Evolutionary conservation across 345 rosid genomes (phyloP), one percentile per base, ranked within the genome.

Genomic region (Hibiscus mutabilis): DNA sequence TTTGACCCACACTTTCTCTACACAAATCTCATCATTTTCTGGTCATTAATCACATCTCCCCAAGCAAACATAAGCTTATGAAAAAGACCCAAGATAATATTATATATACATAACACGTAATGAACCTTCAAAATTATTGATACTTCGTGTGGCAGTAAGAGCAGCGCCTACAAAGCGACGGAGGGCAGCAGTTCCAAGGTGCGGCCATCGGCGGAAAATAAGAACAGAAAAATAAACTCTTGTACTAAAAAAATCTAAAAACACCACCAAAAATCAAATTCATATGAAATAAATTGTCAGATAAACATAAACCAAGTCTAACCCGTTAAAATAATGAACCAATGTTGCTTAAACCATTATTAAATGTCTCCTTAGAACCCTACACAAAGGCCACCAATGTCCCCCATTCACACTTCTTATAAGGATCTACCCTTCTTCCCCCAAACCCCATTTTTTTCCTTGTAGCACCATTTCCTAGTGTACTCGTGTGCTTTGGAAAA

Each of bases 161-260:
- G 64, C 31, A 67, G 67, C 63, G 65, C 61, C 65, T 77, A 77
- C 59, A 80, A 83, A 73, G 79, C 85, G 85, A 86, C 86, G 86
- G 82, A 69, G 15, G 19, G 77, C 86, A 76, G 76, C 85, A 84
- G 86, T 80, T 79, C 85, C 88, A 78, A 86, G 87, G 88, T 84
- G 87, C 90, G 93, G 88, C 90, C 82, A 76, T 84, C 90, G 88
- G 93, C 86, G 88, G 86, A 84, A 79, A 18, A 53, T 19, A 18
- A 53, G 22, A 53, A 77, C 60, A 18, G 1, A 53, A 49, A 59
- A 4, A 25, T 37, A 4, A 25, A 9, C 8, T 44, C 29, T 46
- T 46, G 21, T 46, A 14, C 12, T n/a, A n/a, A n/a, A n/a, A n/a
- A n/a, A 22, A 6, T n/a, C 21, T 24, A 18, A 16, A 24, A 1